These are phyloP conservation scores for Dittrichia graveolens DNA, from an alignment of 129 eudicot genomes.

Conservation along the genomic window DNA sequence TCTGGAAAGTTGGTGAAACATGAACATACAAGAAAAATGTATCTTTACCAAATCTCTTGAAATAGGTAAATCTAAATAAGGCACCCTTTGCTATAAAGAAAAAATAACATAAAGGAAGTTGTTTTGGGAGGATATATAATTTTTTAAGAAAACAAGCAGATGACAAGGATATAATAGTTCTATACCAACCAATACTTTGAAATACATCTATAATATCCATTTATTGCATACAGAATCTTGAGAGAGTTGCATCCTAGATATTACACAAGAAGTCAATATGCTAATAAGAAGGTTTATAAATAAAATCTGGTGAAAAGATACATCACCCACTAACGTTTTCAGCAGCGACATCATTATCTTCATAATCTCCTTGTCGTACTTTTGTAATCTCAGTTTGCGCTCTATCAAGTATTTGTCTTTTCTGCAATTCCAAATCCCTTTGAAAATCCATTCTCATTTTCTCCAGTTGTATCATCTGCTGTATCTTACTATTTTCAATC, in stretches of 20 bases:
- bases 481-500: slow-evolving; percentile 61
- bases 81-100: too few species aligned
- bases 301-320: slow-evolving; percentile 29
- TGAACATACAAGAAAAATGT: too few species aligned
- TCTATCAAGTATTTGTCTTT: slow-evolving; percentile 75
- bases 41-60: too few species aligned
- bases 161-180: slow-evolving; percentile 15
- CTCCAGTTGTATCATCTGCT: slow-evolving; percentile 75
- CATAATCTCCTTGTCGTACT: slow-evolving; percentile 57
- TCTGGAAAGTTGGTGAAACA: too few species aligned
- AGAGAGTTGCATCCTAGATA: slow-evolving; percentile 28
- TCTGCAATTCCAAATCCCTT: slow-evolving; percentile 71
- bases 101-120: not conserved
- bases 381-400: slow-evolving; percentile 68
- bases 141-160: slow-evolving; percentile 7
- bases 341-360: slow-evolving; percentile 55
- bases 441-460: slow-evolving; percentile 77
- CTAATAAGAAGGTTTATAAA: slow-evolving; percentile 20
- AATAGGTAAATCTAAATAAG: not conserved
- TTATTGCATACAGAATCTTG: slow-evolving; percentile 34
- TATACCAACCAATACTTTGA: slow-evolving; percentile 16
- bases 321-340: slow-evolving; percentile 54
- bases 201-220: slow-evolving; percentile 27
- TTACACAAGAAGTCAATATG: slow-evolving; percentile 48
- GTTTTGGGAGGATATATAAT: not conserved